Evolutionary conservation across 2,329 filamentous ascomycete genomes (phyloP), one percentile per base, ranked within the genome.

Genomic region (Ilyonectria robusta): DNA sequence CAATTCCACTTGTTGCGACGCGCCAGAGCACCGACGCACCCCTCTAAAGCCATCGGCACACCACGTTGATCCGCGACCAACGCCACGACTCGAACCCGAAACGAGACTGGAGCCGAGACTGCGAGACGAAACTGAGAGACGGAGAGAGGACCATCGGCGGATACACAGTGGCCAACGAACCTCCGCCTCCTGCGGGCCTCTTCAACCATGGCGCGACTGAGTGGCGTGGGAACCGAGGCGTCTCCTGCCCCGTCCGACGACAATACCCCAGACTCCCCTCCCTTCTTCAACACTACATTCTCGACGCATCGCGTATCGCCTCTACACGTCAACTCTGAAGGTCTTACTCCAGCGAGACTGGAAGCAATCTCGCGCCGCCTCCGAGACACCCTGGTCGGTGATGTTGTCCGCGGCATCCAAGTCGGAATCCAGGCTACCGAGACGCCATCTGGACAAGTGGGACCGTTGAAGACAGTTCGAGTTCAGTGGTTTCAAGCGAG

Each of bases 371-470:
- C 85, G 1, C 81, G 82, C 8, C 81, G 85, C 2, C 77, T 90
- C 2, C 84, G 87, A 44, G 87, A 90, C 54, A 81, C 81, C 1
- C 81, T 90, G 0, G 86, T 89, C 0, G 88, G 88, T 17, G 88
- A 90, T 70, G 84, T 88, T 1, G 86, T 90, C n/a, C 85, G 88
- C 62, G 88, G 88, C 48, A 84, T 90, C 19, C 86, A 89, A 69
- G 83, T 90, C 19, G 84, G 84, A 0, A 72, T 86, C 5, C 81
- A 83, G 55, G 78, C 81, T 6, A 82, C 81, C 19, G 84, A 85
- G 29, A 82, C 81, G 17, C 71, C 79, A 7, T 63, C 70, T 15
- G 80, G 80, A 1, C 81, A 82, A 56, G 80, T 82, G 13, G 81
- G 81, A 3, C 78, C 83, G 2, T 71, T 90, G 21, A 83, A 85